phyloP scores from a whole-genome alignment of 495 filamentous ascomycete genomes.

The Podospora australis region DNA sequence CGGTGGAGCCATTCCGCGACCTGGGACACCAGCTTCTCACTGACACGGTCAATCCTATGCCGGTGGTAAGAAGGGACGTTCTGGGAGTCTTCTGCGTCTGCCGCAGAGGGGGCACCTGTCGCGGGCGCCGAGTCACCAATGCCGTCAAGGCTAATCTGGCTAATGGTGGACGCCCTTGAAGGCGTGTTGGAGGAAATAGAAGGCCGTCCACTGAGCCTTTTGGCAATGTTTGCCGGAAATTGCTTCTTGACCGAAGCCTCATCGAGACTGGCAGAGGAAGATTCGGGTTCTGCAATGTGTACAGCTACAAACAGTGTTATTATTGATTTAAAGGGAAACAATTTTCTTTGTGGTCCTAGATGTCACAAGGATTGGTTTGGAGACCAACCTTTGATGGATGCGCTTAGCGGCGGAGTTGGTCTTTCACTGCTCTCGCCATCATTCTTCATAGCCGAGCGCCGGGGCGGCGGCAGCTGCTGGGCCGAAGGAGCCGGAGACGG shows the following conservation, averaged over 20 bases:
- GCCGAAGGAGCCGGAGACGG: slow-evolving; percentile 15
- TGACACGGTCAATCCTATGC: slow-evolving; percentile 32
- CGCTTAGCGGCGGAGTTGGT: slow-evolving; percentile 27
- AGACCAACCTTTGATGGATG: slow-evolving; percentile 39
- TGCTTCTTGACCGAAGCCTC: slow-evolving; percentile 38
- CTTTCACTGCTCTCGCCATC: slow-evolving; percentile 31
- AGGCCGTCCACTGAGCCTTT: slow-evolving; percentile 36
- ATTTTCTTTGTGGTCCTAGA: not conserved
- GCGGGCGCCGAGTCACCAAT: slow-evolving; percentile 13
- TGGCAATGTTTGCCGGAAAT: slow-evolving; percentile 34
- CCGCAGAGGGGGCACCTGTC: slow-evolving; percentile 16
- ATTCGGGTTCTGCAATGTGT: slow-evolving; percentile 43
- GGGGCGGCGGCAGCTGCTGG: slow-evolving; percentile 30
- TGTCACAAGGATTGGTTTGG: slow-evolving; percentile 3
- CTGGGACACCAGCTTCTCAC: slow-evolving; percentile 58
- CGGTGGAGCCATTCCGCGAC: slow-evolving; percentile 73
- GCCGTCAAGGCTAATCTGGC: slow-evolving; percentile 28
- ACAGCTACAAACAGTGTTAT: slow-evolving; percentile 33
- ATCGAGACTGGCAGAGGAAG: slow-evolving; percentile 26
- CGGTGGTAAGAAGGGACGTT: slow-evolving; percentile 24
- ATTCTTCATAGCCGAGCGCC: slow-evolving; percentile 40
- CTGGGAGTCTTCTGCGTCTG: slow-evolving; percentile 26
- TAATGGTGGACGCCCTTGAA: slow-evolving; percentile 34
- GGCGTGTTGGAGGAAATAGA: slow-evolving; percentile 24
- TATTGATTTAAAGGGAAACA: not conserved